phyloP scores from a whole-genome alignment of 1,139 yeast genomes.

The Nakaseomyces nivariensis region DNA sequence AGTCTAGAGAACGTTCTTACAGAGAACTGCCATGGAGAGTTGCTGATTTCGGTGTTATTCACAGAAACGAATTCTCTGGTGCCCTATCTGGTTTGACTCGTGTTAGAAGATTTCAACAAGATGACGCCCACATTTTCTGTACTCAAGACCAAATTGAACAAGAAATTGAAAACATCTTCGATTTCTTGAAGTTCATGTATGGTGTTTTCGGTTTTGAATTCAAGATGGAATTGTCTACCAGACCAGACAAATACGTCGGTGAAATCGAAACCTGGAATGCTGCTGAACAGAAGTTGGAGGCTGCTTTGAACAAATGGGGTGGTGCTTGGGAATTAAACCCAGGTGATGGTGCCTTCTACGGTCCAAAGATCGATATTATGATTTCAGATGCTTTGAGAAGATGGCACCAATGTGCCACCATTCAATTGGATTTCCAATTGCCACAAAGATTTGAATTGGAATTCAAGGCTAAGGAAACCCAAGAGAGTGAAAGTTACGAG shows the following conservation, averaged over 20 bases:
- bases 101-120: conserved; percentile 97
- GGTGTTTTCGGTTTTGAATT: conserved; percentile 82
- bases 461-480: conserved; percentile 64
- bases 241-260: conserved; percentile 91
- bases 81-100: conserved; percentile 84
- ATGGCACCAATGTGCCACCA: conserved; percentile 97
- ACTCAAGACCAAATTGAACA: conserved; percentile 73
- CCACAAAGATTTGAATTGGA: conserved; percentile 86
- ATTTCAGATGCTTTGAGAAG: conserved; percentile 84
- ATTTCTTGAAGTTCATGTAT: conserved; percentile 69
- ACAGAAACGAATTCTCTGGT: conserved; percentile 92
- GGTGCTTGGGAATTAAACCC: conserved; percentile 86
- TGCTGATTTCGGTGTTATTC: conserved; percentile 92
- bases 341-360: conserved; percentile 98
- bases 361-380: conserved; percentile 94
- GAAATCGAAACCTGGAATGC: conserved; percentile 76
- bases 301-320: conserved; percentile 66
- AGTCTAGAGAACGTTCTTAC: conserved; percentile 80
- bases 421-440: conserved; percentile 94
- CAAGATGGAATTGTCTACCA: conserved; percentile 82
- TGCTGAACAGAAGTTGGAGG: conserved; percentile 72
- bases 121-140: conserved; percentile 97
- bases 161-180: conserved; percentile 73
- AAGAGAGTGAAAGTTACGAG: conserved; percentile 28
- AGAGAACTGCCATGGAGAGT: conserved; percentile 94